Evolutionary conservation across 805 yeast genomes (phyloP).

Genomic region (Spathaspora arborariae): DNA sequence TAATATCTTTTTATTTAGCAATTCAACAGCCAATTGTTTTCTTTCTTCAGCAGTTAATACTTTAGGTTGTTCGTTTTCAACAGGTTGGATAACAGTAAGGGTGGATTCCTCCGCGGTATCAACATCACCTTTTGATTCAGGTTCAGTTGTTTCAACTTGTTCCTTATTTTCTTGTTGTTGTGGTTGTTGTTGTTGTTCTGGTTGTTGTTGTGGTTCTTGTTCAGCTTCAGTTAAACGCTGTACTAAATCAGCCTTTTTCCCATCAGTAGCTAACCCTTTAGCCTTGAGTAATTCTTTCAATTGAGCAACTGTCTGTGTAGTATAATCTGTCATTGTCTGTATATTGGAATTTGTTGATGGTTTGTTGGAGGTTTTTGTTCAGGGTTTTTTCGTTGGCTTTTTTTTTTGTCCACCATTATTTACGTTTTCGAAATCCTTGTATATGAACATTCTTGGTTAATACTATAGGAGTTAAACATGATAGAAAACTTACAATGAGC

Average conservation of each 20-base stretch:
- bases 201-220: constrained; percentile 8
- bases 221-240: constrained; percentile 62
- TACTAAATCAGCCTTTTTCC: constrained; percentile 77
- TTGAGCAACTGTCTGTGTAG: constrained; percentile 77
- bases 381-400: neutral
- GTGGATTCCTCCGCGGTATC: constrained; percentile 11
- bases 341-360: neutral
- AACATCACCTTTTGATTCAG: constrained; percentile 10
- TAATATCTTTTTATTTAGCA: constrained; percentile 60
- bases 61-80: constrained; percentile 23
- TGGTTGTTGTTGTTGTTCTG: constrained; percentile 1
- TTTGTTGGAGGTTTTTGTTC: neutral
- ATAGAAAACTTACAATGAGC: too few species aligned
- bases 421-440: too few species aligned
- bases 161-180: neutral
- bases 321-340: constrained; percentile 48
- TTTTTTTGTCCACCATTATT: too few species aligned
- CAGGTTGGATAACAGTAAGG: constrained; percentile 14
- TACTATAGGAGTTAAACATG: too few species aligned
- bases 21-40: constrained; percentile 62
- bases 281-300: constrained; percentile 71
- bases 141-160: constrained; percentile 10
- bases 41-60: constrained; percentile 63
- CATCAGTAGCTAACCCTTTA: constrained; percentile 64
- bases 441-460: too few species aligned